Evolutionary conservation across 805 yeast species (phyloP), one percentile per base, ranked within the genome.

Genomic region (Lachancea kluyveri): DNA sequence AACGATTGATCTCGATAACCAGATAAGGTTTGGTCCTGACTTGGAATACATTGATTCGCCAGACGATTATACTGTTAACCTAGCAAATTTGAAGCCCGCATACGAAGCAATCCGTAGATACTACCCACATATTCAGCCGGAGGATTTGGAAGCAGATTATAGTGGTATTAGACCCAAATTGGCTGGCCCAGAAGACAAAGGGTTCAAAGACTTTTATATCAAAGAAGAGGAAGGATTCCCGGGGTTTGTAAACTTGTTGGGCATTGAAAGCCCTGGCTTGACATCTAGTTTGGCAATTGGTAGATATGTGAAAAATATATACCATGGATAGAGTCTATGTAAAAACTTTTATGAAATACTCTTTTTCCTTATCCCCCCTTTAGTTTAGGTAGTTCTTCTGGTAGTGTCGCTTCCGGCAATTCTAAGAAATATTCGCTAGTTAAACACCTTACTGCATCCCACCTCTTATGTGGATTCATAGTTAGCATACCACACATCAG

Each of bases 181-280:
- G 11, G 46, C 61, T 1, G 71, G 72, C 0, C 65, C 68, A 3
- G 68, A 60, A 4, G 45, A 45, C 18, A 50, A 55, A 15, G 54
- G 52, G 24, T 82, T 83, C 55, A 74, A 75, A 26, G 96, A 88
- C 50, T 87, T 86, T 52, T 59, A 76, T 14, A 81, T 87, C 19
- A 57, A 73, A 32, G 74, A 80, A 46, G 92, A 83, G 42, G 70
- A 66, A 1, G 87, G 78, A 0, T 75, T 68, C 45, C 79, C 78
- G 2, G 95, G 95, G 1, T 87, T 85, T 47, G 70, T 86, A 17
- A 87, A 84, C 43, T 61, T 84, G 32, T 48, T 86, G 25, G 94
- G 90, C 1, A 86, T 87, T 9, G 96, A 87, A 52, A 80, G 92
- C 47, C 96, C 96, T 0, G 96, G 96, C 0, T 63, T 87, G 36